Percentiles rank a stretch among this genome's conserved stretches.
Conservation (phyloP, 805 yeast species). For the Metschnikowia matae region DNA sequence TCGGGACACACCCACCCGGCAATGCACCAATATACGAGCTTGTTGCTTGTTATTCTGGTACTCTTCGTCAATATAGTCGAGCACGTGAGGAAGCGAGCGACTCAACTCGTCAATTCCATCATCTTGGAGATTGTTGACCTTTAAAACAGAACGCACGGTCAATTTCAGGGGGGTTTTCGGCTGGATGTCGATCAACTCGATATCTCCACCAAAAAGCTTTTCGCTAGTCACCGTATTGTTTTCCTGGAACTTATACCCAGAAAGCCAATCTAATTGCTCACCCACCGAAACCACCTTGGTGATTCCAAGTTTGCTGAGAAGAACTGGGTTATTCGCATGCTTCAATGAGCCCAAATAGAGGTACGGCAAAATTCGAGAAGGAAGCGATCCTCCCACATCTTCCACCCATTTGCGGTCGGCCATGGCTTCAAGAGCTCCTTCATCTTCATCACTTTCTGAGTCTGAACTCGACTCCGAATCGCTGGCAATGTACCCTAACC, state of each 20-base stretch:
- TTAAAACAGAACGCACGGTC: constrained; percentile 48
- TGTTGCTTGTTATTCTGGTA: constrained; percentile 7
- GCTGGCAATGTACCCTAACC: constrained; percentile 28
- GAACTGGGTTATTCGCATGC: constrained; percentile 71
- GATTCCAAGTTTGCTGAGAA: constrained; percentile 64
- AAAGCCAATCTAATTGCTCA: constrained; percentile 66
- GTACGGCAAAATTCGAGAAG: constrained; percentile 80
- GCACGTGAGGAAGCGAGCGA: constrained; percentile 55
- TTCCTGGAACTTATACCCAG: constrained; percentile 26
- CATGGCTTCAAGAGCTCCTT: neutral
- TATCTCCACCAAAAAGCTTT: constrained; percentile 26
- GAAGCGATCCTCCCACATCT: constrained; percentile 62
- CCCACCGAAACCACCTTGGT: constrained; percentile 82
- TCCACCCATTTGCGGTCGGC: constrained; percentile 31
- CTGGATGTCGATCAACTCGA: constrained; percentile 27
- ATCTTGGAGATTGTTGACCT: constrained; percentile 73
- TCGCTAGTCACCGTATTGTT: constrained; percentile 22
- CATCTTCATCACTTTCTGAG: constrained; percentile 13
- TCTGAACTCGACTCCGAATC: constrained; percentile 22
- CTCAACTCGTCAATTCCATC: constrained; percentile 84
- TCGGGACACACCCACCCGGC: constrained; percentile 93
- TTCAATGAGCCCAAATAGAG: constrained; percentile 77
- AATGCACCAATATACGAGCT: constrained; percentile 62
- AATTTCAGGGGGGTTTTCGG: constrained; percentile 18
- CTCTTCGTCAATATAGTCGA: constrained; percentile 56